Conservation (phyloP, 139 green algal species). For the Microglena sp. region DNA sequence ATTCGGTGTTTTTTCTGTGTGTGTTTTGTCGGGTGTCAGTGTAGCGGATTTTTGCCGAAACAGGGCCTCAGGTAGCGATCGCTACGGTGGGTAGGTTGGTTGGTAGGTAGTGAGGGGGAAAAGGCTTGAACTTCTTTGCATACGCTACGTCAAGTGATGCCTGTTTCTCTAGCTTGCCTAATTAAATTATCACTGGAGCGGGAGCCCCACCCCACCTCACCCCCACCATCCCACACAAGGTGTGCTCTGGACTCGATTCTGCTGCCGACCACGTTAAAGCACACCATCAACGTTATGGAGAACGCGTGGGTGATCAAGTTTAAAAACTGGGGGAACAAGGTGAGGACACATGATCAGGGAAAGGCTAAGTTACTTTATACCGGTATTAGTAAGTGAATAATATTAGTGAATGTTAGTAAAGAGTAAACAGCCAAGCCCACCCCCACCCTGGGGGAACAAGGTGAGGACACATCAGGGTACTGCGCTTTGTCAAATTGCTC, state of each 20-base stretch:
- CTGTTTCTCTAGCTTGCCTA: too few species aligned
- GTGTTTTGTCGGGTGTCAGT: too few species aligned
- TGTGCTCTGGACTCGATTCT: conserved; percentile 23
- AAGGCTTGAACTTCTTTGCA: too few species aligned
- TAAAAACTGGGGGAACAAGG: conserved; percentile 31
- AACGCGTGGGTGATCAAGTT: conserved; percentile 39
- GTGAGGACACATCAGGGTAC: too few species aligned
- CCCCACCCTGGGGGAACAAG: background rate
- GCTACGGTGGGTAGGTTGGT: too few species aligned
- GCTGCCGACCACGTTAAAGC: conserved; percentile 31
- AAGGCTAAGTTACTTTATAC: background rate
- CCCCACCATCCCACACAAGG: background rate
- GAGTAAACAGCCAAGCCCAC: background rate
- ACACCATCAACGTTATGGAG: conserved; percentile 38
- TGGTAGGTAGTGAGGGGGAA: too few species aligned
- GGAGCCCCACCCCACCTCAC: background rate
- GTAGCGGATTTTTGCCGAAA: too few species aligned
- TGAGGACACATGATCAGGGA: background rate
- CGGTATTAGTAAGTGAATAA: too few species aligned
- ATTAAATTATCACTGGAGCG: background rate
- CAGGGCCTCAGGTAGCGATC: too few species aligned
- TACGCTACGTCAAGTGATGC: too few species aligned
- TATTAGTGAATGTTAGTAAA: background rate
- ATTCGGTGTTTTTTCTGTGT: too few species aligned
- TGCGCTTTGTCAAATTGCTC: background rate